Conservation (phyloP, 1,284 basidiomycete genomes). For the Apiotrichum gamsii region DNA sequence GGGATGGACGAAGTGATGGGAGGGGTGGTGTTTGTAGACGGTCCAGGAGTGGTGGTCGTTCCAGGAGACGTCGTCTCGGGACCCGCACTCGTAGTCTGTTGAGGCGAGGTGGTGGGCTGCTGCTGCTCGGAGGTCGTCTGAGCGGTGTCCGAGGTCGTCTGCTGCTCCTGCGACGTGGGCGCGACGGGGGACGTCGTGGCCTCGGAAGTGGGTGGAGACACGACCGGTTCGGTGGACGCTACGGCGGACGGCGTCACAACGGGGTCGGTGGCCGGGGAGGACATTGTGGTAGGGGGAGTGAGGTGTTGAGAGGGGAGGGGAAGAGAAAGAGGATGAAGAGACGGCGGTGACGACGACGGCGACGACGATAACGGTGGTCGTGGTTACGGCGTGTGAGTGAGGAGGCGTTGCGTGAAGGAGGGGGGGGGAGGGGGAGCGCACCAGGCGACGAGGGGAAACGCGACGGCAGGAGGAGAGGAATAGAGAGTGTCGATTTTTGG, state of each 20-base stretch:
- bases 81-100: too few relatives aligned
- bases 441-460: not conserved
- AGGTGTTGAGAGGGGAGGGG: slow-evolving; percentile 1
- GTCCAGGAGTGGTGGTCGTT: too few relatives aligned
- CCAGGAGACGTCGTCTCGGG: too few relatives aligned
- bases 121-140: too few relatives aligned
- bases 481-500: not conserved
- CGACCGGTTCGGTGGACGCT: too few relatives aligned
- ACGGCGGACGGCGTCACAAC: too few relatives aligned
- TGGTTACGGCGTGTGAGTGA: not conserved
- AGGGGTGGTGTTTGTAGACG: too few relatives aligned
- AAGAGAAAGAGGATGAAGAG: not conserved
- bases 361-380: not conserved
- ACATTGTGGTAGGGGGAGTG: not conserved
- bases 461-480: not conserved
- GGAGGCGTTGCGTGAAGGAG: not conserved
- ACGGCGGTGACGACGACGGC: not conserved
- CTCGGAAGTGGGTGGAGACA: too few relatives aligned
- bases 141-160: too few relatives aligned
- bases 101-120: too few relatives aligned
- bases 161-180: not conserved
- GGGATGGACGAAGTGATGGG: too few relatives aligned
- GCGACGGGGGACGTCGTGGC: too few relatives aligned
- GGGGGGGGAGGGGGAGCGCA: not conserved
- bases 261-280: not conserved